Evolutionary conservation across 164 flowering plant genomes (phyloP), one percentile per base, ranked within the genome.

Genomic region (Cinnamomum micranthum): DNA sequence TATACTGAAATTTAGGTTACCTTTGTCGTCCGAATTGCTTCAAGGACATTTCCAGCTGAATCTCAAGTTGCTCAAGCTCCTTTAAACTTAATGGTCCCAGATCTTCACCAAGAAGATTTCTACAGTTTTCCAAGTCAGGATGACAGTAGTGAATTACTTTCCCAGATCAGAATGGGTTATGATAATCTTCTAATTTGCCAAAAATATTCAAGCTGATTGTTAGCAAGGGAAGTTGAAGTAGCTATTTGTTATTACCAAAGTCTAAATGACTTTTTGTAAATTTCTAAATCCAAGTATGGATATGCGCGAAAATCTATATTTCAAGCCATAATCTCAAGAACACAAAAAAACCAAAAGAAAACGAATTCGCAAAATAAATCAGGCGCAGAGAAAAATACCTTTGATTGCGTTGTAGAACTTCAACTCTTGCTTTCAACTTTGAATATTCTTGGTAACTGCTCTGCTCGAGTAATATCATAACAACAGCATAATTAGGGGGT

Each of bases 61-160:
- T 77, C 80, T 88, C 91, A 65, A 88, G 87, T 65, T 84, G 87
- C 31, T 88, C 89, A 55, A 88, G 88, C 72, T 88, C 89, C 80
- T 80, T 85, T 27, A 82, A 73, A n/a, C 71, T 76, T 51, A 88
- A 64, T 2, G 81, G 75, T 13, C 77, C 84, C 86, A 88, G 79
- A 51, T 88, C 91, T 72, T 88, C 89, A 13, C 91, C 89, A 0
- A 84, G 84, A 22, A 88, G 78, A 75, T 88, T 84, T 76, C 91
- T 88, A 25, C 68, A 69, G 7, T 9, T 62, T 24, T 24, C 33
- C 35, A 65, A 28, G 71, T 6, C n/a, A 19, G 47, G 47, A 41
- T 19, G 15, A 58, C 28, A 50, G 35, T 33, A 65, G 6, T 62
- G 50, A 28, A 15, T 22, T 22, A 14, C 12, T 70, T 50, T 22